phyloP scores from a whole-genome alignment of 1,284 basidiomycete species.

The Vanrija humicola region DNA sequence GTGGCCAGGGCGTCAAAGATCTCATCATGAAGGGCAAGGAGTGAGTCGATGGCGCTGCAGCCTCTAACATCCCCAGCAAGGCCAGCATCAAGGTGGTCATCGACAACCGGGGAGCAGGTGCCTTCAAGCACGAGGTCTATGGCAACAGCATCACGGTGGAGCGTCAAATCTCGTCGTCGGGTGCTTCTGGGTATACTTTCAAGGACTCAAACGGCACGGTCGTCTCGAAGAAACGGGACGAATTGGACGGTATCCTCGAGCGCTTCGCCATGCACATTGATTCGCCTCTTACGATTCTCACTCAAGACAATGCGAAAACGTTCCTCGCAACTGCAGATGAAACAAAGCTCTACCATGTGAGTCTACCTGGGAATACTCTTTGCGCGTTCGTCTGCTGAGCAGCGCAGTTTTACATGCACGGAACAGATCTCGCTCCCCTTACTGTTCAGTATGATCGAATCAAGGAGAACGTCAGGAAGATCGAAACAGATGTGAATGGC shows the following conservation, averaged over 20 bases:
- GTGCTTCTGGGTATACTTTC: slow-evolving; percentile 77
- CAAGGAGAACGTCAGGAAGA: slow-evolving; percentile 43
- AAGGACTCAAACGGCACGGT: slow-evolving; percentile 63
- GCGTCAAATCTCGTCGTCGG: slow-evolving; percentile 72
- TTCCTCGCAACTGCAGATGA: slow-evolving; percentile 82
- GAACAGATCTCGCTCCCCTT: slow-evolving; percentile 86
- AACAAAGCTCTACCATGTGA: slow-evolving; percentile 83
- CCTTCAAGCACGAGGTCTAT: slow-evolving; percentile 77
- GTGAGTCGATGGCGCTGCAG: slow-evolving; percentile 52
- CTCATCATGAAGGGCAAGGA: slow-evolving; percentile 81
- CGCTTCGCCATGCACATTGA: slow-evolving; percentile 92
- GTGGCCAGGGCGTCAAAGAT: slow-evolving; percentile 78
- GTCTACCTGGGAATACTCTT: slow-evolving; percentile 13
- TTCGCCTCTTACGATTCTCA: slow-evolving; percentile 91
- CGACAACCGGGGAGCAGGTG: slow-evolving; percentile 85
- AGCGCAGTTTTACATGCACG: slow-evolving; percentile 84
- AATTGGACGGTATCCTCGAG: slow-evolving; percentile 80
- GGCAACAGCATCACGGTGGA: slow-evolving; percentile 81
- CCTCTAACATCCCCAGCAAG: slow-evolving; percentile 49
- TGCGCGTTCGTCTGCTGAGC: background rate
- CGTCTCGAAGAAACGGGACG: slow-evolving; percentile 76
- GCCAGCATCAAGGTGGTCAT: slow-evolving; percentile 73
- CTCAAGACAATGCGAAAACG: slow-evolving; percentile 77
- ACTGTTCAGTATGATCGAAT: slow-evolving; percentile 79
- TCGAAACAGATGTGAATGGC: slow-evolving; percentile 20